phyloP scores from a whole-genome alignment of 192 early-diverging fungal genomes.

The Rhizophagus clarus region DNA sequence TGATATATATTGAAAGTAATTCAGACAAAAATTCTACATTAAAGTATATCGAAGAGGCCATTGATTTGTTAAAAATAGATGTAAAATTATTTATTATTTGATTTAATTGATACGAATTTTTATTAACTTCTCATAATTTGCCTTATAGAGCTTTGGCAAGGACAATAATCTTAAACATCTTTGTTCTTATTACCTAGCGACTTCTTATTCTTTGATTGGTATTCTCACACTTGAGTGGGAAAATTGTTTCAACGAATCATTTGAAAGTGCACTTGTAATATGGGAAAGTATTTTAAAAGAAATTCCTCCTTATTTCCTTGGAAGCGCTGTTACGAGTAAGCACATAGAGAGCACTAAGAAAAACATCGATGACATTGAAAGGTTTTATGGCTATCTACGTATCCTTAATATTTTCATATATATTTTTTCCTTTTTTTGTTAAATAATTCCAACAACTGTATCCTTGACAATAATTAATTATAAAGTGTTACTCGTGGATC shows the following conservation, averaged over 20 bases:
- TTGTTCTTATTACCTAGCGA: conserved; percentile 59
- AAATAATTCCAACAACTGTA: not conserved
- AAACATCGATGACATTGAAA: conserved; percentile 52
- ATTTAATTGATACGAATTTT: not conserved
- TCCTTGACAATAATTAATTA: not conserved
- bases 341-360: conserved; percentile 34
- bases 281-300: conserved; percentile 59
- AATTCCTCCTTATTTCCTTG: conserved; percentile 38
- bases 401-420: conserved; percentile 27
- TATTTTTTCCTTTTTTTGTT: too few relatives aligned
- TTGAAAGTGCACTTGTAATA: conserved; percentile 55
- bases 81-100: conserved; percentile 9
- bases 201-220: conserved; percentile 61
- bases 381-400: conserved; percentile 55
- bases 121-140: not conserved
- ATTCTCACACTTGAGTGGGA: conserved; percentile 47
- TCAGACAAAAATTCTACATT: conserved; percentile 28
- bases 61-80: conserved; percentile 39
- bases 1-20: conserved; percentile 12
- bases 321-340: conserved; percentile 3
- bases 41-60: conserved; percentile 36
- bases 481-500: conserved; percentile 58
- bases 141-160: conserved; percentile 30
- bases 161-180: conserved; percentile 46
- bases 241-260: conserved; percentile 39